Conservation (phyloP, 2,329 filamentous ascomycete genomes). For the Helotiales sp. region DNA sequence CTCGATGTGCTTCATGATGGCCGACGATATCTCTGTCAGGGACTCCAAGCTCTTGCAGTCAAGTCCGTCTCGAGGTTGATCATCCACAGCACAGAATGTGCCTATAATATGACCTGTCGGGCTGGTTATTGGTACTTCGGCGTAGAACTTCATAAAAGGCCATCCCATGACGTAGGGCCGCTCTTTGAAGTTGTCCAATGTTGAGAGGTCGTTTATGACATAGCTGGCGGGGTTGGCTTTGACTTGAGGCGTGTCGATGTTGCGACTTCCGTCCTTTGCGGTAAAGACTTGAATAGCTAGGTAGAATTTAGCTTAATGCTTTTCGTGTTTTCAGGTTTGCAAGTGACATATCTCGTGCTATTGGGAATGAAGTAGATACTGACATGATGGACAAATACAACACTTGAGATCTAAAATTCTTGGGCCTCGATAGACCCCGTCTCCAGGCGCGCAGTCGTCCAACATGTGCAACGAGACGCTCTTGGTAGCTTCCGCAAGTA, state of each 20-base stretch:
- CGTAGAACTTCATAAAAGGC: conserved; percentile 38
- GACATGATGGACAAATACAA: conserved; percentile 31
- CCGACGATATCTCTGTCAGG: conserved; percentile 58
- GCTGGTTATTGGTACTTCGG: conserved; percentile 36
- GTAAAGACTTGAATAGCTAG: conserved; percentile 31
- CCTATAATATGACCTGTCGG: conserved; percentile 54
- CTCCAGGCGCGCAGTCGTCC: conserved; percentile 13
- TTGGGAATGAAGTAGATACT: conserved; percentile 2
- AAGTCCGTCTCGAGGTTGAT: conserved; percentile 57
- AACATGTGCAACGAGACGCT: conserved; percentile 27
- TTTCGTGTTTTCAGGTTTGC: too few relatives aligned
- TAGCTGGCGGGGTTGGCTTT: conserved; percentile 28
- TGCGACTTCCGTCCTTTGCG: conserved; percentile 18
- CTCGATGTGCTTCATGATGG: conserved; percentile 65
- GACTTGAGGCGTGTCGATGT: conserved; percentile 19
- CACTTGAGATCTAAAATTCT: conserved; percentile 24
- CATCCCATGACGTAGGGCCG: conserved; percentile 30
- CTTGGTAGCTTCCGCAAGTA: conserved; percentile 35
- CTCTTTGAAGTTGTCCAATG: conserved; percentile 25
- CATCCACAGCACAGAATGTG: conserved; percentile 63
- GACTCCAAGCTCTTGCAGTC: conserved; percentile 53
- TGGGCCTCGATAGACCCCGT: conserved; percentile 33
- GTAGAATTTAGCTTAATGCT: background rate
- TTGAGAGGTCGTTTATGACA: conserved; percentile 35
- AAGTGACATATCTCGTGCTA: too few relatives aligned